phyloP scores from a whole-genome alignment of 2,329 filamentous ascomycete genomes.

The Colletotrichum somersetense region DNA sequence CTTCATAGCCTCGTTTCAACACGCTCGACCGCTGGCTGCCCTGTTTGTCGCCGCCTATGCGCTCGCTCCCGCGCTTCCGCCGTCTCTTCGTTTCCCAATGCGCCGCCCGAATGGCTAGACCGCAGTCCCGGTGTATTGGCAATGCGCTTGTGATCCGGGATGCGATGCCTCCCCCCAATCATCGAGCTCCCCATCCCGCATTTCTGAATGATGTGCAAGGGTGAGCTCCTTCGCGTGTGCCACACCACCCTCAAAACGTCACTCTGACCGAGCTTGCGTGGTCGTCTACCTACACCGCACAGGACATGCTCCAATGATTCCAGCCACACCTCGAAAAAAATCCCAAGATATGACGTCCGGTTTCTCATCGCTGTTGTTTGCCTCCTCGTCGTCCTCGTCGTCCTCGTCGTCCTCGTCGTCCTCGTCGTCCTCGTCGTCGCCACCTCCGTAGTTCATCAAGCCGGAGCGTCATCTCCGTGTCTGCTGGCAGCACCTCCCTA shows the following conservation, averaged over 20 bases:
- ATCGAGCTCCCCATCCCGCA: slow-evolving; percentile 14
- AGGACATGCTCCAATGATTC: slow-evolving; percentile 8
- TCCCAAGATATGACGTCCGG: slow-evolving; percentile 25
- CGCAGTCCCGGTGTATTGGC: slow-evolving; percentile 24
- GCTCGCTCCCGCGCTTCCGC: neutral
- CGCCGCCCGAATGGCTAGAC: slow-evolving; percentile 10
- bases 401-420: too few species aligned
- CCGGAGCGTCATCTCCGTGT: slow-evolving; percentile 32
- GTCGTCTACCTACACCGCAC: neutral
- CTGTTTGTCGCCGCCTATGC: slow-evolving; percentile 22
- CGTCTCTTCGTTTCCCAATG: neutral
- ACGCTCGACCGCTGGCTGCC: slow-evolving; percentile 17
- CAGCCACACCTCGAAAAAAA: slow-evolving; percentile 23
- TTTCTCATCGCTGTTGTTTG: neutral
- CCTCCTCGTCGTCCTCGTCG: neutral
- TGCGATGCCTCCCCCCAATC: slow-evolving; percentile 20
- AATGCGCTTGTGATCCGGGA: slow-evolving; percentile 7
- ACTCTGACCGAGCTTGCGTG: slow-evolving; percentile 24
- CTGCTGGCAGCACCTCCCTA: neutral
- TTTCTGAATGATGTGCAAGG: slow-evolving; percentile 20
- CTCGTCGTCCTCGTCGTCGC: neutral
- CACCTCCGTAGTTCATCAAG: neutral
- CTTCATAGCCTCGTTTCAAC: slow-evolving; percentile 39
- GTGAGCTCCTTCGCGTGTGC: slow-evolving; percentile 32
- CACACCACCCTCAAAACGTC: slow-evolving; percentile 35